phyloP scores from a whole-genome alignment of 805 yeast genomes.

The Lipomyces kockii region DNA sequence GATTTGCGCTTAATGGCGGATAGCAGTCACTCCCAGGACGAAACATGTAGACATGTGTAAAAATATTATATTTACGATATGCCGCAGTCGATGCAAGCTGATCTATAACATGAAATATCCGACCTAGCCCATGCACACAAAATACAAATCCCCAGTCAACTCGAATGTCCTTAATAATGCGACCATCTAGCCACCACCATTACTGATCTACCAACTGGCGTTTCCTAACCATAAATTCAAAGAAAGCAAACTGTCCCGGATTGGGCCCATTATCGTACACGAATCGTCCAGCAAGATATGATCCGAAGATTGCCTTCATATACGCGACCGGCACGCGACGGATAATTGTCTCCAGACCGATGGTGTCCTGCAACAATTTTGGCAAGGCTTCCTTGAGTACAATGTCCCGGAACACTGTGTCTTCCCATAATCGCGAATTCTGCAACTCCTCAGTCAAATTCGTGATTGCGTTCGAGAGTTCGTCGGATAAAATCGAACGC shows the following conservation, averaged over 20 bases:
- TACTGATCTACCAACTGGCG: slow-evolving; percentile 7
- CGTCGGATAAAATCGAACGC: slow-evolving; percentile 70
- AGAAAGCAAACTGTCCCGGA: slow-evolving; percentile 65
- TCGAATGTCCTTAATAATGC: too few species aligned
- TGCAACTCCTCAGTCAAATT: slow-evolving; percentile 85
- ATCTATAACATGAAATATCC: background rate
- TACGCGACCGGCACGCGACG: slow-evolving; percentile 84
- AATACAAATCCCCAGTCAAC: background rate
- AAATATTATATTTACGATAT: background rate
- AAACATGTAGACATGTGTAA: too few species aligned
- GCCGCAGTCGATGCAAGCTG: background rate
- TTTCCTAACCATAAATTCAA: slow-evolving; percentile 48
- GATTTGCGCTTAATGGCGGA: too few species aligned
- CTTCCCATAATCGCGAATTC: slow-evolving; percentile 82
- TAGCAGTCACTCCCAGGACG: too few species aligned
- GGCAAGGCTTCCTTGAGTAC: slow-evolving; percentile 82
- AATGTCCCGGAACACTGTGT: slow-evolving; percentile 72
- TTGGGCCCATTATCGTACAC: slow-evolving; percentile 82
- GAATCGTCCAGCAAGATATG: slow-evolving; percentile 80
- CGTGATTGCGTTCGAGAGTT: slow-evolving; percentile 80
- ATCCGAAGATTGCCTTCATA: slow-evolving; percentile 85
- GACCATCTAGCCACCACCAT: background rate
- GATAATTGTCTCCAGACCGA: slow-evolving; percentile 67
- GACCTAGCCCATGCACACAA: too few species aligned
- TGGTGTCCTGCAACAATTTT: slow-evolving; percentile 62